Evolutionary conservation across 129 eudicot genomes (phyloP).

Genomic region (Sambucus nigra): DNA sequence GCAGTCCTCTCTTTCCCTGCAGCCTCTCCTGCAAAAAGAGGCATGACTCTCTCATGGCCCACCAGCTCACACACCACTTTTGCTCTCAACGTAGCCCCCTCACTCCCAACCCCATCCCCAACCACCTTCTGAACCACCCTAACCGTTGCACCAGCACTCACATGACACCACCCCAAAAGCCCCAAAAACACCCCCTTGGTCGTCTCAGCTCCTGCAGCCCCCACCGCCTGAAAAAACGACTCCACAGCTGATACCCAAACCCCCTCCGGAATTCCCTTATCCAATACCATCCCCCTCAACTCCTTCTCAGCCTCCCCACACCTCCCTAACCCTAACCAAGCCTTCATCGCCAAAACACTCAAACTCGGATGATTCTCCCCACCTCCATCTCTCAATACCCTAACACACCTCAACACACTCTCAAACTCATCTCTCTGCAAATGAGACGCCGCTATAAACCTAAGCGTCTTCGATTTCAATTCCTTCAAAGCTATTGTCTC

Average conservation of each 20-base stretch:
- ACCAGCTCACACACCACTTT: conserved; percentile 76
- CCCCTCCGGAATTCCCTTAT: conserved; percentile 83
- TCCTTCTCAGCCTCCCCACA: conserved; percentile 82
- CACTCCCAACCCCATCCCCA: conserved; percentile 52
- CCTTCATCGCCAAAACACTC: conserved; percentile 97
- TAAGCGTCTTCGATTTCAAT: conserved; percentile 55
- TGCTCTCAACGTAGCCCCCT: conserved; percentile 51
- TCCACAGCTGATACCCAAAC: conserved; percentile 97
- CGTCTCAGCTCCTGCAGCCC: conserved; percentile 77
- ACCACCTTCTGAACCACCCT: conserved; percentile 72
- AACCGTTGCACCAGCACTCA: conserved; percentile 68
- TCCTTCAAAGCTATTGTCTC: conserved; percentile 67
- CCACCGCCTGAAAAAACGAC: conserved; percentile 76
- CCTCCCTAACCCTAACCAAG: conserved; percentile 90
- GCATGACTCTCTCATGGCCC: conserved; percentile 73
- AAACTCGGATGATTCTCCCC: conserved; percentile 89
- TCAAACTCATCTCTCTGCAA: conserved; percentile 84
- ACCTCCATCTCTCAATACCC: conserved; percentile 66
- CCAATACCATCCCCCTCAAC: conserved; percentile 70
- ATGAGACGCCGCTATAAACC: conserved; percentile 85
- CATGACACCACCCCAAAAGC: conserved; percentile 66
- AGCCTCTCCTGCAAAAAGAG: conserved; percentile 62
- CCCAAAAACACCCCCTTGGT: conserved; percentile 76
- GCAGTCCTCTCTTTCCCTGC: conserved; percentile 72
- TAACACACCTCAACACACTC: conserved; percentile 86